Percentiles rank a stretch among this genome's conserved stretches.
These are phyloP conservation scores for Tetradesmus lagerheimii DNA, from an alignment of 139 green algal genomes.

Conservation along the genomic window DNA sequence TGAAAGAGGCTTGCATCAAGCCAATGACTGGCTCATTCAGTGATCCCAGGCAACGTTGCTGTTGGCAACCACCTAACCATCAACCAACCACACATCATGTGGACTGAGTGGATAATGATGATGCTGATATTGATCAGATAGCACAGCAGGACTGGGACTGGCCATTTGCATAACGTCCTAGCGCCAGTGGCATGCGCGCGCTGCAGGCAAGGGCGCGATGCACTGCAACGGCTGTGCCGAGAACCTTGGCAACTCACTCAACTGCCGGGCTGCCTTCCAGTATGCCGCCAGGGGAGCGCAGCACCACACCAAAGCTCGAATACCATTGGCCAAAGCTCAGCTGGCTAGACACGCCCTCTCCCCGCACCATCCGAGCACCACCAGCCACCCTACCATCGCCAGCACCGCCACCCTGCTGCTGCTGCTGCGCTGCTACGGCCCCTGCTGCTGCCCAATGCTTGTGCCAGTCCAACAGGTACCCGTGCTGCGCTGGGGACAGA, in stretches of 20 bases:
- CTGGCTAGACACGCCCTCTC: neutral
- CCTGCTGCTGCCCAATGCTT: constrained; percentile 24
- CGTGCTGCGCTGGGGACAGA: constrained; percentile 25
- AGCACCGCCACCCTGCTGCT: neutral
- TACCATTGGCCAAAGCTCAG: constrained; percentile 42
- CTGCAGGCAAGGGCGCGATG: no score
- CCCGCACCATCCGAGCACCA: neutral
- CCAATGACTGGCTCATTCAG: no score
- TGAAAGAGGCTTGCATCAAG: no score
- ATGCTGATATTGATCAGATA: no score
- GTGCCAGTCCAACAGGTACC: constrained; percentile 38
- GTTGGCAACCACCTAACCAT: no score
- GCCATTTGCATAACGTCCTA: no score
- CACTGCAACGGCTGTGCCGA: no score
- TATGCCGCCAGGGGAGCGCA: constrained; percentile 6
- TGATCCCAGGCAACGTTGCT: no score
- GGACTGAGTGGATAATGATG: no score
- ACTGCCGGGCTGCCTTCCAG: neutral
- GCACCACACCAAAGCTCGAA: constrained; percentile 24
- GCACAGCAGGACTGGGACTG: no score
- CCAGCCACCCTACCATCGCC: neutral
- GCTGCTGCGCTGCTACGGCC: neutral
- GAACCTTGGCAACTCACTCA: neutral
- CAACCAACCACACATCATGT: no score
- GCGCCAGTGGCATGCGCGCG: no score